phyloP scores from a whole-genome alignment of 371 early-diverging fungal genomes.

The Actinomortierella ambigua region DNA sequence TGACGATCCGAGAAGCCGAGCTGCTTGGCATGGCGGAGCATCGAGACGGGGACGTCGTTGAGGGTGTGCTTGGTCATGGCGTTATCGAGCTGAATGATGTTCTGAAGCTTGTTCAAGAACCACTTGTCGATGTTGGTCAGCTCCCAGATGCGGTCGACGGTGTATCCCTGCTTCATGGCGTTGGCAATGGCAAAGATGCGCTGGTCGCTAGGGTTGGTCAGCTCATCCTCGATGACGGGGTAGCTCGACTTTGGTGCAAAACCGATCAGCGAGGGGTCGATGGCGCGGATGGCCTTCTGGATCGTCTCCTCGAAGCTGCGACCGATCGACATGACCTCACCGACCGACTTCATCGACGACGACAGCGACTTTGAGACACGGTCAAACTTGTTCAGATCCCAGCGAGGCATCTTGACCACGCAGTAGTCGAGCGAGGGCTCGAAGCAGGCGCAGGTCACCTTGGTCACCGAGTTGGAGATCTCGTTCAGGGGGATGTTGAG shows the following conservation, averaged over 20 bases:
- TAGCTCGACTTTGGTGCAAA: slow-evolving; percentile 52
- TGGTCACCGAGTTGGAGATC: slow-evolving; percentile 90
- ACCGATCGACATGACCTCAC: slow-evolving; percentile 97
- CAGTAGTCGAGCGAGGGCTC: slow-evolving; percentile 94
- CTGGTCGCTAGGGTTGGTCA: slow-evolving; percentile 85
- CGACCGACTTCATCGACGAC: slow-evolving; percentile 94
- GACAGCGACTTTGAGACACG: slow-evolving; percentile 87
- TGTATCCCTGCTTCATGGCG: slow-evolving; percentile 82
- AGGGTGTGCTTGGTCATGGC: slow-evolving; percentile 55
- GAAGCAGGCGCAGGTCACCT: slow-evolving; percentile 94
- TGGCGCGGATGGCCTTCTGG: slow-evolving; percentile 93
- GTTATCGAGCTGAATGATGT: slow-evolving; percentile 60
- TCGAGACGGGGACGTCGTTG: slow-evolving; percentile 58
- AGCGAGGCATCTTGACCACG: slow-evolving; percentile 95
- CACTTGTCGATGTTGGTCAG: slow-evolving; percentile 92
- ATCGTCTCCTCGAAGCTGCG: slow-evolving; percentile 95
- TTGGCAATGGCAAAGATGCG: slow-evolving; percentile 93
- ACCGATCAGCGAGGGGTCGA: slow-evolving; percentile 87
- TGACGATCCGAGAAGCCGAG: slow-evolving; percentile 94
- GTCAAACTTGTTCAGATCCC: slow-evolving; percentile 96
- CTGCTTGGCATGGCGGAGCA: slow-evolving; percentile 82
- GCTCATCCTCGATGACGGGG: slow-evolving; percentile 75
- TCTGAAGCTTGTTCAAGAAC: slow-evolving; percentile 92
- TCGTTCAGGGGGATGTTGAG: slow-evolving; percentile 90
- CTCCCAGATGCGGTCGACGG: slow-evolving; percentile 85